Percentiles rank a stretch among this genome's conserved stretches.
Conservation (phyloP, 306 rosid species). For the Acacia crassicarpa region DNA sequence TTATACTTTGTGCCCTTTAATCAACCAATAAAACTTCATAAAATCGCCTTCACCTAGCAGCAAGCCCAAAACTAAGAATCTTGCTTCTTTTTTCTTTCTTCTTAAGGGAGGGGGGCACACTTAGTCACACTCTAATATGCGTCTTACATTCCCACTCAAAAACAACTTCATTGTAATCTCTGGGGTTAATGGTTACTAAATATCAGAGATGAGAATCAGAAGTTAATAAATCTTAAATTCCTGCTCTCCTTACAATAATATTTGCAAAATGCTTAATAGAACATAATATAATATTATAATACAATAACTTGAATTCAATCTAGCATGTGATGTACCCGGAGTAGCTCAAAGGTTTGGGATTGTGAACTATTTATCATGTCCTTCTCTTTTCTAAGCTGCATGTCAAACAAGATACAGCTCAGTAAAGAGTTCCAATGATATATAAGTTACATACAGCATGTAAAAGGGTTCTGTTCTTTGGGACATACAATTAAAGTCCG, state of each 20-base stretch:
- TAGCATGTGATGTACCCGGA: constrained; percentile 45
- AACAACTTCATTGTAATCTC: no score
- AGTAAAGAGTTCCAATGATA: not conserved
- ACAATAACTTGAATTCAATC: constrained; percentile 11
- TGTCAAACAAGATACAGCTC: constrained; percentile 16
- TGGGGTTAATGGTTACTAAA: no score
- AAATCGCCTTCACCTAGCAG: no score
- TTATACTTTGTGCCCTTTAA: no score
- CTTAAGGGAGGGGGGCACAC: no score
- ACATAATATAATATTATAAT: not conserved
- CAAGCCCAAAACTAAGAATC: no score
- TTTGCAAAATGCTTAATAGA: not conserved
- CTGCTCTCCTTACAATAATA: not conserved
- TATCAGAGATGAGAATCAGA: not conserved
- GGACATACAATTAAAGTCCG: not conserved
- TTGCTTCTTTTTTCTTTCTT: no score
- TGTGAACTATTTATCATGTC: constrained; percentile 58
- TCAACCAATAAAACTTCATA: no score
- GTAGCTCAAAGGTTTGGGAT: constrained; percentile 53
- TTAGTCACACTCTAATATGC: no score
- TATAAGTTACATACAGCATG: not conserved
- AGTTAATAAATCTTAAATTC: not conserved
- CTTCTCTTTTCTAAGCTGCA: constrained; percentile 73
- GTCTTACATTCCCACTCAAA: no score
- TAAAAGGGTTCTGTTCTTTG: not conserved